phyloP scores from a whole-genome alignment of 164 flowering plant genomes.

The Nymphaea colorata region DNA sequence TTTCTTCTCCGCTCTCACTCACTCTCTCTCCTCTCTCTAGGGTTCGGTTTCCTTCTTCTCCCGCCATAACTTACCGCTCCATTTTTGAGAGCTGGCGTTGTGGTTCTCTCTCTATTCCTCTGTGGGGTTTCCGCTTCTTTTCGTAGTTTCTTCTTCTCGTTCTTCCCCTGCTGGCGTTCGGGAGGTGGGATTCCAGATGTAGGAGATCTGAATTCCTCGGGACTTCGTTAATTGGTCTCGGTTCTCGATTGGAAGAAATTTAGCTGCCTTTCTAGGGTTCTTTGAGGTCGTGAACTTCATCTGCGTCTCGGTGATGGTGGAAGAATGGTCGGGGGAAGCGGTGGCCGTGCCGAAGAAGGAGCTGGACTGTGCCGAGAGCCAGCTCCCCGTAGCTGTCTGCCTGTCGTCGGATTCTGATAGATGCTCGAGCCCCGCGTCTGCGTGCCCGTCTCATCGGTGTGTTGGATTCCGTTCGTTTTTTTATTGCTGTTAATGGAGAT shows the following conservation, averaged over 20 bases:
- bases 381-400: constrained; percentile 54
- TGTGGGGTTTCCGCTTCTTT: background rate
- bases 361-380: constrained; percentile 60
- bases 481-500: background rate
- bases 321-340: constrained; percentile 16
- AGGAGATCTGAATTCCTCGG: background rate
- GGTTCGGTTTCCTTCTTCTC: background rate
- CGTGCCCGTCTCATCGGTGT: constrained; percentile 67
- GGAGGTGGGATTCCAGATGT: background rate
- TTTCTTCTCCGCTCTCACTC: too few species aligned
- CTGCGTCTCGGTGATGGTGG: constrained; percentile 10
- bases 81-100: background rate
- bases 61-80: background rate
- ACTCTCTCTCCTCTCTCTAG: background rate
- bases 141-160: background rate
- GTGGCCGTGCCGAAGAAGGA: constrained; percentile 40
- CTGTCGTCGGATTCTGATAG: constrained; percentile 72
- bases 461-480: background rate
- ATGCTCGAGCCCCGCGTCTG: constrained; percentile 43
- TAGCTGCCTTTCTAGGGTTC: background rate
- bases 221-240: constrained; percentile 3
- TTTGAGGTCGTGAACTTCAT: background rate
- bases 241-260: constrained; percentile 8
- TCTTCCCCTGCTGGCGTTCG: background rate
- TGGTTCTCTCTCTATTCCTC: background rate